Evolutionary conservation across 495 filamentous ascomycete genomes (phyloP).

Genomic region (Schizothecium vesticola): DNA sequence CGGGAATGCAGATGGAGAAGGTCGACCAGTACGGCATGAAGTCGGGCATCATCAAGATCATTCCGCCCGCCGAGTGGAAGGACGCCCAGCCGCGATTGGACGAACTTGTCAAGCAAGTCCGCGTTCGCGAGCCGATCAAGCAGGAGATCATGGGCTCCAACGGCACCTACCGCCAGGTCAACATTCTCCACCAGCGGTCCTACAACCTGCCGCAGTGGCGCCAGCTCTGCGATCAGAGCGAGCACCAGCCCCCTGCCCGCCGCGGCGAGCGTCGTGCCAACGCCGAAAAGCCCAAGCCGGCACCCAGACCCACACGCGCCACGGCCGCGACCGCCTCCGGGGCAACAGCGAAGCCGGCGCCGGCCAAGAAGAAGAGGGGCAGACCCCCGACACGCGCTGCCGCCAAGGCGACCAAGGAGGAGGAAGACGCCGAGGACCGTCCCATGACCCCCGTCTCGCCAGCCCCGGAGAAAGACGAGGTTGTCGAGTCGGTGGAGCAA

Average conservation of each 20-base stretch:
- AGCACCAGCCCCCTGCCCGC: slow-evolving; percentile 92
- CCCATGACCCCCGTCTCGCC: slow-evolving; percentile 54
- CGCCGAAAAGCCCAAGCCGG: slow-evolving; percentile 54
- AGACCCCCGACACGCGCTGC: slow-evolving; percentile 20
- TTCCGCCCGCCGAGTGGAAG: slow-evolving; percentile 92
- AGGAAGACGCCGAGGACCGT: slow-evolving; percentile 37
- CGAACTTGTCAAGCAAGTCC: slow-evolving; percentile 82
- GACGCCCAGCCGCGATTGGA: slow-evolving; percentile 70
- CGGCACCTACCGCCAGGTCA: slow-evolving; percentile 91
- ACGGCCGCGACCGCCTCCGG: slow-evolving; percentile 22
- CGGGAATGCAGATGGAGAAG: slow-evolving; percentile 56
- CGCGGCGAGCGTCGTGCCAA: slow-evolving; percentile 82
- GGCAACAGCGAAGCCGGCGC: slow-evolving; percentile 8
- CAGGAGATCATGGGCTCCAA: slow-evolving; percentile 94
- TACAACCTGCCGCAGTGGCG: slow-evolving; percentile 98
- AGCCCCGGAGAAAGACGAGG: slow-evolving; percentile 35
- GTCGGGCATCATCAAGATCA: slow-evolving; percentile 91
- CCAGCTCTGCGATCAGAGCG: slow-evolving; percentile 80
- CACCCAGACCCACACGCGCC: slow-evolving; percentile 19
- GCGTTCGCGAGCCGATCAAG: slow-evolving; percentile 92
- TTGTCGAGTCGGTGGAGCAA: slow-evolving; percentile 42
- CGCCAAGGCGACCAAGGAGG: slow-evolving; percentile 25
- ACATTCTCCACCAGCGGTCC: slow-evolving; percentile 88
- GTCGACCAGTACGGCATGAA: slow-evolving; percentile 95
- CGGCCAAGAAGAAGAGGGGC: slow-evolving; percentile 33